phyloP scores from a whole-genome alignment of 768 basidiomycete species.

The Naganishia randhawae region DNA sequence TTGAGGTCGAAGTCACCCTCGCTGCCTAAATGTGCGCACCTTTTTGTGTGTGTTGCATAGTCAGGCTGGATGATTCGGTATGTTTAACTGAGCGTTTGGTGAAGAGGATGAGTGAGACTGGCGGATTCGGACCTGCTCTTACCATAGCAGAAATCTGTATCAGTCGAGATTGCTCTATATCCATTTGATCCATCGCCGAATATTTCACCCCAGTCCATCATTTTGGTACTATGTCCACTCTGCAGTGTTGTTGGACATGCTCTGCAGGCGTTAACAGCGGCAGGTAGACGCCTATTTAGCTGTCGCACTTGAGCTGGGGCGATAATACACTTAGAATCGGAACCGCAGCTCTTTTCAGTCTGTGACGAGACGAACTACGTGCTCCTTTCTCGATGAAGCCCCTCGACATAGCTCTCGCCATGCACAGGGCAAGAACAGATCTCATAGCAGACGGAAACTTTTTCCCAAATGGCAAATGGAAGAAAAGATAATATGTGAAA shows the following conservation, averaged over 20 bases:
- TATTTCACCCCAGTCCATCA: background rate
- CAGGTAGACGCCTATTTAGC: too few relatives aligned
- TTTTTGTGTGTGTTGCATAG: background rate
- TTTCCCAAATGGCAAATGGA: too few relatives aligned
- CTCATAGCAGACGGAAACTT: background rate
- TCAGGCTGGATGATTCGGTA: background rate
- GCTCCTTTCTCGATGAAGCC: background rate
- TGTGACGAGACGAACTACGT: background rate
- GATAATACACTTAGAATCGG: too few relatives aligned
- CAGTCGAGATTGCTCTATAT: background rate
- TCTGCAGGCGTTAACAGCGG: too few relatives aligned
- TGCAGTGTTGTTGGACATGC: too few relatives aligned
- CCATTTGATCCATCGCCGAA: conserved; percentile 1
- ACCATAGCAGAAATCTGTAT: background rate
- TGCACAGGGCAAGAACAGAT: too few relatives aligned
- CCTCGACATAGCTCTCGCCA: too few relatives aligned
- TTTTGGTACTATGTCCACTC: too few relatives aligned
- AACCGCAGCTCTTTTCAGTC: background rate
- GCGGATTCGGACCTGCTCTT: background rate
- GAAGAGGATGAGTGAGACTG: background rate
- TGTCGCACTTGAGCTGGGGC: too few relatives aligned
- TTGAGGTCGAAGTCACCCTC: conserved; percentile 98
- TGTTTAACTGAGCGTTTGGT: conserved; percentile 1
- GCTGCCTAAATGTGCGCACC: conserved; percentile 48
- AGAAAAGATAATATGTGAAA: background rate